These are phyloP conservation scores for Cutaneotrichosporon sp. DNA, from an alignment of 1,284 basidiomycete genomes.

Conservation along the genomic window DNA sequence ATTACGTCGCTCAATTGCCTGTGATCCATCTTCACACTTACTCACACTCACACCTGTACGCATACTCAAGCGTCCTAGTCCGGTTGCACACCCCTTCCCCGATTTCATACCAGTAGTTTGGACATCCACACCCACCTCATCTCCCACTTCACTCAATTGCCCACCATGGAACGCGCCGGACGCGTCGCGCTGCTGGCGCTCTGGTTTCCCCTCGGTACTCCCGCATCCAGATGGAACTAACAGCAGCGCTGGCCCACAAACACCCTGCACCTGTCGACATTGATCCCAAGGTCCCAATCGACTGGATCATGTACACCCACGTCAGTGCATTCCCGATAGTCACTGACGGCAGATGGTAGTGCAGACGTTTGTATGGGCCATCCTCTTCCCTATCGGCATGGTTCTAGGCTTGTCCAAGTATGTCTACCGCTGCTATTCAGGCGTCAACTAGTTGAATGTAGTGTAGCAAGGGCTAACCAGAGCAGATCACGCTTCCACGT, in stretches of 20 bases:
- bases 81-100: no score
- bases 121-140: no score
- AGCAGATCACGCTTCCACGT: conserved; percentile 70
- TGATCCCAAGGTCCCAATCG: conserved; percentile 65
- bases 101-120: no score
- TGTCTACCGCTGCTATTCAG: background rate
- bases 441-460: background rate
- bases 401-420: conserved; percentile 73
- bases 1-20: no score
- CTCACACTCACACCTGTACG: no score
- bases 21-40: no score
- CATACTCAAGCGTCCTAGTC: no score
- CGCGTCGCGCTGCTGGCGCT: no score
- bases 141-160: no score
- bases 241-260: conserved; percentile 41
- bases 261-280: conserved; percentile 68
- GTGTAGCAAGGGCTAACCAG: background rate
- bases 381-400: conserved; percentile 83
- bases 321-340: conserved; percentile 26
- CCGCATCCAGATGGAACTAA: no score
- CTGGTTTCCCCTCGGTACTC: no score
- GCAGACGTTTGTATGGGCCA: conserved; percentile 73
- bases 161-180: no score
- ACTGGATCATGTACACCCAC: conserved; percentile 74
- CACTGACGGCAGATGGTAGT: conserved; percentile 58